Evolutionary conservation across 2,329 filamentous ascomycete genomes (phyloP), one percentile per base, ranked within the genome.

Genomic region (Ascochyta fabae): DNA sequence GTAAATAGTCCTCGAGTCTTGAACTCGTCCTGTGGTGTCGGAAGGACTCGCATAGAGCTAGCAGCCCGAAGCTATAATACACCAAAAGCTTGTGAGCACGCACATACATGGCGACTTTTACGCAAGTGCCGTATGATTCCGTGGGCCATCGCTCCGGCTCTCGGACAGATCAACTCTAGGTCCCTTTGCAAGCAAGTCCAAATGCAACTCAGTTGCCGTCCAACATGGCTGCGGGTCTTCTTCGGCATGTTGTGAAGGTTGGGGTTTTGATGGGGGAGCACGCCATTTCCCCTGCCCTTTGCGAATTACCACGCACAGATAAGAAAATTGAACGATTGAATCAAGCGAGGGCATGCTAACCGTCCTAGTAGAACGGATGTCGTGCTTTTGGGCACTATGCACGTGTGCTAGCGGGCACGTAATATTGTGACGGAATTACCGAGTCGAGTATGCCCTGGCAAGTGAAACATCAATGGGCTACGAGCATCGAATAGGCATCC

Each of bases 221-320:
- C 10, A 19, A 48, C 26, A n/a, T 40, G 23, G 27, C 15, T 44
- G 34, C 34, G 45, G 44, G 26, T 22, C 34, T 48, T 53, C 35
- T 34, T 44, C 38, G 52, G 35, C 34, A 40, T 48, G 45, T 35
- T 19, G 33, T 36, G 34, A 41, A 42, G 24, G 53, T 55, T 41
- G 47, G 36, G 36, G 27, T 41, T 62, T 59, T 56, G 60, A 49
- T 60, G 60, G 59, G 63, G 49, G 45, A 70, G 66, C 67, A 70
- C 67, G 67, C 52, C 62, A 70, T 70, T 43, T 48, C 45, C 52
- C 42, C 56, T 59, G 62, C 59, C 33, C 36, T 54, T 68, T 59
- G 61, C 58, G 53, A 62, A 56, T 47, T 48, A 27, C 24, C 33
- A 48, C 39, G 36, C 15, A 34, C 22, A 48, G 48, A 52, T 50